Evolutionary conservation across 176 grass and related monocot genomes (phyloP).

Genomic region (Lolium rigidum): DNA sequence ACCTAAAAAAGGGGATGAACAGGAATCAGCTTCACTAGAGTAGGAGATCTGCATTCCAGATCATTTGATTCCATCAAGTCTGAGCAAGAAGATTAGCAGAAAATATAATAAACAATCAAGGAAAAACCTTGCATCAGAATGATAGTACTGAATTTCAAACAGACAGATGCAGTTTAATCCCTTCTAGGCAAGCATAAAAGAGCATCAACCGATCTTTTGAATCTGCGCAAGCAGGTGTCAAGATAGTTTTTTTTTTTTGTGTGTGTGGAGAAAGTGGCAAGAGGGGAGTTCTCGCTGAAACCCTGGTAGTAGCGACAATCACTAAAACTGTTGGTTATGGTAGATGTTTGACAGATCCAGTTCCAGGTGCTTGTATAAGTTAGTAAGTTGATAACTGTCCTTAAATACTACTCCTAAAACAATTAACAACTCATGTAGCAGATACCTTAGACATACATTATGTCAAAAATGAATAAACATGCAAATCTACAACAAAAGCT

Average conservation of each 20-base stretch:
- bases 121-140: not conserved
- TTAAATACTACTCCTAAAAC: not conserved
- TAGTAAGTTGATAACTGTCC: not conserved
- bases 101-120: not conserved
- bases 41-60: not conserved
- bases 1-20: conserved; percentile 16
- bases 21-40: conserved; percentile 3
- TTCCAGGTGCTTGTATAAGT: not conserved
- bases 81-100: not conserved
- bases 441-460: not conserved
- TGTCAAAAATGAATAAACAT: not conserved
- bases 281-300: conserved; percentile 8
- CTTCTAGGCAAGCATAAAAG: not conserved
- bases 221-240: not conserved
- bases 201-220: not conserved
- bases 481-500: not conserved
- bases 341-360: not conserved
- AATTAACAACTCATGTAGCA: not conserved
- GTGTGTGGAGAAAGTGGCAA: too few relatives aligned
- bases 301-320: not conserved
- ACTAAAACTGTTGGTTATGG: not conserved
- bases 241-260: not conserved
- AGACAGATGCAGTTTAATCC: not conserved
- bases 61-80: not conserved
- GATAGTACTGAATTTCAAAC: not conserved